These are phyloP conservation scores for Fonsecaea erecta DNA, from an alignment of 2,329 filamentous ascomycete genomes.

Conservation along the genomic window DNA sequence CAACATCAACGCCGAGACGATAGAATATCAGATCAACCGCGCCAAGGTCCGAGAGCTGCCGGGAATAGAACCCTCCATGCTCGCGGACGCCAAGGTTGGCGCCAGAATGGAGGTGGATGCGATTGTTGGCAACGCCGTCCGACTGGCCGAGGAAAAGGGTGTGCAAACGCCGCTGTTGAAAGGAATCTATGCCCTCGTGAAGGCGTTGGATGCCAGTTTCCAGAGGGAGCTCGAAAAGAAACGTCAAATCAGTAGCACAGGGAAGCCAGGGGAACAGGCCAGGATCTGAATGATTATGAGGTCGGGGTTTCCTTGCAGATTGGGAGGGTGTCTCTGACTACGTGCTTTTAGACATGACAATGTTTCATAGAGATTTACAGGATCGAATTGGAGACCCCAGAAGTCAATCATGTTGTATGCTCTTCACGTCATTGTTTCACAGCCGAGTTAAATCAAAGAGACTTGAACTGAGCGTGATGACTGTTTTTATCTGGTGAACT, in stretches of 20 bases:
- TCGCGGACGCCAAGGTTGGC: constrained; percentile 51
- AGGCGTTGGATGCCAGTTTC: constrained; percentile 40
- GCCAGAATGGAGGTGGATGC: constrained; percentile 57
- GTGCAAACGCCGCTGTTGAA: constrained; percentile 50
- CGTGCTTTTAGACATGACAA: not conserved
- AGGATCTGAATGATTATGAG: not conserved
- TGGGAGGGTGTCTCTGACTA: not conserved
- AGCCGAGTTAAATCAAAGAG: not conserved
- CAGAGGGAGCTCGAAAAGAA: constrained; percentile 5
- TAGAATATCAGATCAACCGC: constrained; percentile 46
- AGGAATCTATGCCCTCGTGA: constrained; percentile 52
- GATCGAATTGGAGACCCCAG: not conserved
- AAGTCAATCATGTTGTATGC: not conserved
- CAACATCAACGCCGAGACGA: constrained; percentile 43
- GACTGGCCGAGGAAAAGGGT: constrained; percentile 47
- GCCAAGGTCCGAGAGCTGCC: constrained; percentile 44
- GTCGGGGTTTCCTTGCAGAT: not conserved
- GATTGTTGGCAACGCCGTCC: constrained; percentile 55
- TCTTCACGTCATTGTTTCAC: not conserved
- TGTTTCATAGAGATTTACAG: not conserved
- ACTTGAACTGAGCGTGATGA: not conserved
- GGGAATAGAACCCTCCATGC: constrained; percentile 57
- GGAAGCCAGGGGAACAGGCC: not conserved
- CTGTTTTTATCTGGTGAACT: not conserved
- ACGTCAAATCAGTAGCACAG: not conserved